These are phyloP conservation scores for Plasmodium vivax DNA, from an alignment of 169 alveolate species.

Conservation along the genomic window DNA sequence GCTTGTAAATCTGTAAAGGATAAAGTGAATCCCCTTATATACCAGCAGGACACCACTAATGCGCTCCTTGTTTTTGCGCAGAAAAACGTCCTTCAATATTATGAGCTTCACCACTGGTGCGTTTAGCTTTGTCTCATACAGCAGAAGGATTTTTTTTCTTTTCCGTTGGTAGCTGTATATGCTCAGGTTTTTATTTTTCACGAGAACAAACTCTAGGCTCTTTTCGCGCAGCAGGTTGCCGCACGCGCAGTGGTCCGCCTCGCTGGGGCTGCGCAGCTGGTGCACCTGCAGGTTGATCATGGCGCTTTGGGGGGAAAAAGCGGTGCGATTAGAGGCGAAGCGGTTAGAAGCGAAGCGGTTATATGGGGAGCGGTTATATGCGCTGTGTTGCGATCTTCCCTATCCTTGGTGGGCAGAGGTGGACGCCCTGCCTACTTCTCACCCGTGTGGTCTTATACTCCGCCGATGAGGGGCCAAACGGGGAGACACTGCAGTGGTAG, in stretches of 20 bases:
- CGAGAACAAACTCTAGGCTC: slow-evolving; percentile 15
- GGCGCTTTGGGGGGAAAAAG: not conserved
- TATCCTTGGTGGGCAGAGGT: not conserved
- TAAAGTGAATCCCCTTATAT: slow-evolving; percentile 28
- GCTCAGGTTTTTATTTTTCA: slow-evolving; percentile 47
- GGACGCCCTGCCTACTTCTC: not conserved
- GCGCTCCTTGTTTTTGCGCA: not conserved
- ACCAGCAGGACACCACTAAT: slow-evolving; percentile 35
- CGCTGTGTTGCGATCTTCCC: not conserved
- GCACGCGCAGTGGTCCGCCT: slow-evolving; percentile 38
- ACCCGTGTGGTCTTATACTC: not conserved
- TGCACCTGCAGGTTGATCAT: slow-evolving; percentile 24
- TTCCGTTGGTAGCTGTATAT: slow-evolving; percentile 7
- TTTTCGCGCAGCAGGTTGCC: slow-evolving; percentile 21
- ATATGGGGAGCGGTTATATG: not conserved
- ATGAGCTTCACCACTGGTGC: slow-evolving; percentile 24
- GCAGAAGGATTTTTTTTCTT: not conserved
- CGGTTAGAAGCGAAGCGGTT: not conserved
- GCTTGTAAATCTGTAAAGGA: slow-evolving; percentile 23
- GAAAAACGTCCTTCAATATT: slow-evolving; percentile 12
- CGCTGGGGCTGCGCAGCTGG: slow-evolving; percentile 40
- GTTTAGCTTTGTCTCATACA: slow-evolving; percentile 51
- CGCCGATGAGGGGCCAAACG: not conserved
- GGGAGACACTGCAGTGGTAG: not conserved
- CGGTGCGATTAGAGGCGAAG: not conserved